Evolutionary conservation across 139 green algal genomes (phyloP).

Genomic region (Yamagishiella unicocca): DNA sequence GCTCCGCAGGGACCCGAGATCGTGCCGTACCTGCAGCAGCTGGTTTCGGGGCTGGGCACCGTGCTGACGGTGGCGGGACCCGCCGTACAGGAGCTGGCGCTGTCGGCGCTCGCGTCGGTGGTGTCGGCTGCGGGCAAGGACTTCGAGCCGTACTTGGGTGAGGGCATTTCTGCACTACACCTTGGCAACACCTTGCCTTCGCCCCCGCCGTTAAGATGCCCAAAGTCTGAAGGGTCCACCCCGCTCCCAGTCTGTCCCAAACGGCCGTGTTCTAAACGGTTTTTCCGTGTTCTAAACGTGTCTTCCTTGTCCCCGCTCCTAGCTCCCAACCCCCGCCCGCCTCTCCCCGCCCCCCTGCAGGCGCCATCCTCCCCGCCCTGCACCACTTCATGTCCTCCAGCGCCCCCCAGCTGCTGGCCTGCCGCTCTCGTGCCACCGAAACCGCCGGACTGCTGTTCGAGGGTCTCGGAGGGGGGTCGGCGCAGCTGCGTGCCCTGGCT

Average conservation of each 20-base stretch:
- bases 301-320: too few relatives aligned
- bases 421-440: conserved; percentile 80
- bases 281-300: too few relatives aligned
- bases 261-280: too few relatives aligned
- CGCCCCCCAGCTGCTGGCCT: conserved; percentile 58
- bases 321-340: not conserved
- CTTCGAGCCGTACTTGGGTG: conserved; percentile 72
- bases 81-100: conserved; percentile 65
- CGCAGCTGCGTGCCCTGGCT: conserved; percentile 40
- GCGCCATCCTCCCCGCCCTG: conserved; percentile 63
- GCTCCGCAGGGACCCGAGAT: conserved; percentile 58
- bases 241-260: too few relatives aligned
- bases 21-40: conserved; percentile 66
- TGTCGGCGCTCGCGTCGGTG: conserved; percentile 75
- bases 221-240: too few relatives aligned
- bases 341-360: conserved; percentile 34
- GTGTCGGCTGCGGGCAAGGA: conserved; percentile 67
- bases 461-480: not conserved
- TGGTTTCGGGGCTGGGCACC: conserved; percentile 69
- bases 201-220: too few relatives aligned
- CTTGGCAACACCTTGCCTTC: too few relatives aligned
- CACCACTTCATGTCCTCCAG: conserved; percentile 72
- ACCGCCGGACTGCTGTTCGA: conserved; percentile 72
- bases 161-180: too few relatives aligned
- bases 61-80: conserved; percentile 57